These are phyloP conservation scores for Coemansia sp. DNA, from an alignment of 371 early-diverging fungal species.

Conservation along the genomic window DNA sequence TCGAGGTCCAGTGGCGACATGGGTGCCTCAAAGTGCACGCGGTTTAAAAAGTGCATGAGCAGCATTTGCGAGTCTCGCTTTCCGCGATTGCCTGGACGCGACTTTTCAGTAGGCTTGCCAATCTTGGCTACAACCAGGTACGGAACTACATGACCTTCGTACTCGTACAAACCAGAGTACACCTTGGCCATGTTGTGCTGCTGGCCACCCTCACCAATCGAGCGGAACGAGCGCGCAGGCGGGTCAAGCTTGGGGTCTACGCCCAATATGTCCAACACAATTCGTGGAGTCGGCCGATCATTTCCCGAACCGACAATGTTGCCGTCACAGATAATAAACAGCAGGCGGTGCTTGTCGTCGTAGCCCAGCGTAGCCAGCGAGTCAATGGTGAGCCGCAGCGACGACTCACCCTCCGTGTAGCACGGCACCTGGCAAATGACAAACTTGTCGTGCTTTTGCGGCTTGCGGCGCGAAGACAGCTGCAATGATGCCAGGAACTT, in stretches of 20 bases:
- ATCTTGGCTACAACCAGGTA: slow-evolving; percentile 94
- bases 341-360: slow-evolving; percentile 88
- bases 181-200: slow-evolving; percentile 95
- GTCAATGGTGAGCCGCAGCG: slow-evolving; percentile 87
- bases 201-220: slow-evolving; percentile 84
- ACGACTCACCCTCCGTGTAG: slow-evolving; percentile 94
- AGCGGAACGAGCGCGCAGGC: slow-evolving; percentile 83
- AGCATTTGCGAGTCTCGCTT: slow-evolving; percentile 99
- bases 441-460: slow-evolving; percentile 87
- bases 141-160: slow-evolving; percentile 84
- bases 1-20: slow-evolving; percentile 89
- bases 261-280: slow-evolving; percentile 91
- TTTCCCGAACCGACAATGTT: slow-evolving; percentile 95
- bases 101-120: slow-evolving; percentile 75
- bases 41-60: slow-evolving; percentile 94
- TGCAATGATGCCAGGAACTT: slow-evolving; percentile 91
- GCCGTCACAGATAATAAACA: slow-evolving; percentile 88
- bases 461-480: slow-evolving; percentile 66
- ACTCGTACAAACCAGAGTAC: slow-evolving; percentile 95
- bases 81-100: slow-evolving; percentile 94
- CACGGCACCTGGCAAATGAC: slow-evolving; percentile 93
- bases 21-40: slow-evolving; percentile 88
- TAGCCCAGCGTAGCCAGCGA: slow-evolving; percentile 86
- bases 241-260: slow-evolving; percentile 87
- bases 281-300: slow-evolving; percentile 94